Percentiles rank a stretch among this genome's conserved stretches.
Evolutionary conservation across 2,329 filamentous ascomycete genomes (phyloP).

Genomic region (Apiospora hydei): DNA sequence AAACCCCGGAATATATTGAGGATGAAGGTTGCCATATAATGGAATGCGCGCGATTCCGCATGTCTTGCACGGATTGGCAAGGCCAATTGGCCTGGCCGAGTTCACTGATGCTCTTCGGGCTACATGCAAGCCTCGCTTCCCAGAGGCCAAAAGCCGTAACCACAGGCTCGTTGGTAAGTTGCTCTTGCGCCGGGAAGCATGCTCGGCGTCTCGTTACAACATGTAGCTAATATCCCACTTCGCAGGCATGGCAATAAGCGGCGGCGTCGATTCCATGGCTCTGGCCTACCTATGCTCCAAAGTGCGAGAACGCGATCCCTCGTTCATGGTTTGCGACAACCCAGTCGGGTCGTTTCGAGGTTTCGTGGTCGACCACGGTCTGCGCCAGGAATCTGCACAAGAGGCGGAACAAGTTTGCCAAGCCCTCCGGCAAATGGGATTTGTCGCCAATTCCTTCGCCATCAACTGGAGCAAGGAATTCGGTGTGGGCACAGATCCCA

Average conservation of each 20-base stretch:
- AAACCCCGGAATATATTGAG: neutral
- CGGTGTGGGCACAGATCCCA: constrained; percentile 40
- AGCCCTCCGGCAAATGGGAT: constrained; percentile 45
- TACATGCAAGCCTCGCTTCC: constrained; percentile 58
- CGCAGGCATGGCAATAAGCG: constrained; percentile 81
- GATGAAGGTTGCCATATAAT: constrained; percentile 9
- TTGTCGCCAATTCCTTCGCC: constrained; percentile 36
- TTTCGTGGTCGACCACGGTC: constrained; percentile 64
- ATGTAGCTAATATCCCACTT: neutral
- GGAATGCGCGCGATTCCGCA: constrained; percentile 47
- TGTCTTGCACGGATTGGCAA: constrained; percentile 49
- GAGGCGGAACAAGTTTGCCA: constrained; percentile 60
- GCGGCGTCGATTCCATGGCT: constrained; percentile 98
- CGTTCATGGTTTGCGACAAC: constrained; percentile 54
- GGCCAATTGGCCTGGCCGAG: constrained; percentile 48
- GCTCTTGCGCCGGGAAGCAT: neutral
- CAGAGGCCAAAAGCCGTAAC: constrained; percentile 43
- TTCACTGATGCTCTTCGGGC: constrained; percentile 59
- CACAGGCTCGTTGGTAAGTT: constrained; percentile 53
- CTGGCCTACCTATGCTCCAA: constrained; percentile 76
- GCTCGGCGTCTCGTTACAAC: neutral
- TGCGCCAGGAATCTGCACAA: constrained; percentile 57
- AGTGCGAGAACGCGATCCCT: constrained; percentile 44
- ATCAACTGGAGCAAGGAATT: constrained; percentile 59
- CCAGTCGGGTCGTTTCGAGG: constrained; percentile 50